Evolutionary conservation across 768 basidiomycete genomes (phyloP), one percentile per base, ranked within the genome.

Genomic region (Leccinum rimulosum): DNA sequence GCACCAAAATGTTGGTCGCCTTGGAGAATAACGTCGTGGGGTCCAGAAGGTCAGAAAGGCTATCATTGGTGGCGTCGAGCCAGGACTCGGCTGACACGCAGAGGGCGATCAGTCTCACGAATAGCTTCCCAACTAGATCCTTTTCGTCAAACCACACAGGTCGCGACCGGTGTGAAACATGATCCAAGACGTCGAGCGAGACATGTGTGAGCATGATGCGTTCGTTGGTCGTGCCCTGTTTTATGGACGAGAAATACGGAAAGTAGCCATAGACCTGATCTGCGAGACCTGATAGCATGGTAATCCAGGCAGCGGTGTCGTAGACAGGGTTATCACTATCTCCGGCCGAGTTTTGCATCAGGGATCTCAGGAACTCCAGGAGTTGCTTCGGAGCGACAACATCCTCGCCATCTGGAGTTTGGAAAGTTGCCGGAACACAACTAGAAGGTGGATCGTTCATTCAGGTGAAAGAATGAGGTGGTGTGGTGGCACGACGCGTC

Each of bases 1-100:
- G 72, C 6, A 78, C 73, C 25, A 81, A 70, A 17, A 80, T 78
- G 30, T 73, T 65, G 19, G 79, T 71, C 3, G 82, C 77, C 59
- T 76, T 80, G 35, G 77, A 73, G 66, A 79, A 82, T 62, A 91
- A 69, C 3, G 74, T 70, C 4, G 67, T 68, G 0, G 89, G 87
- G 12, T 77, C 75, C 28, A 76, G 72, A 48, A 79, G 68, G 15
- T 68, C 79, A 22, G 75, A 76, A 51, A 78, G 70, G 25, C 61
- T 64, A n/a, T 70, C 62, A 22, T 75, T 73, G 47, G 76, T 74
- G n/a, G 74, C 75, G 53, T 82, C 82, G 35, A 79, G 68, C 85
- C 89, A 91, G 33, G 79, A 69, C 60, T 87, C 86, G 36, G 89
- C 74, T 1, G 79, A 77, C 54, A 77, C 68, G 65, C 81, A 84